A percentile compares a stretch with the other conserved stretches of the same genome.
These are phyloP conservation scores for Hyphodiscus hymeniophilus DNA, from an alignment of 495 filamentous ascomycete species.

Conservation along the genomic window DNA sequence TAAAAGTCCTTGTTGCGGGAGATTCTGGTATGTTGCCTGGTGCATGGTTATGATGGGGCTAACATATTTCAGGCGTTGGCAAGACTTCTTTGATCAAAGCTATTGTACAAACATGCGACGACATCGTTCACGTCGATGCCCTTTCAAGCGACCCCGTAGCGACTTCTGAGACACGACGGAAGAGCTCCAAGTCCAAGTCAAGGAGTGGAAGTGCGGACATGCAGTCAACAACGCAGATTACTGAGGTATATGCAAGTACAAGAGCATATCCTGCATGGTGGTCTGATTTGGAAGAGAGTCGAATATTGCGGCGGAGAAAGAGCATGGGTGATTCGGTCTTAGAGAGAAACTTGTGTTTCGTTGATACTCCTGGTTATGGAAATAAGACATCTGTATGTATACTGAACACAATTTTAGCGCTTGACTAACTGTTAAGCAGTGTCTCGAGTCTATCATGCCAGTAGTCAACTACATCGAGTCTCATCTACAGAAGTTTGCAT, in stretches of 20 bases:
- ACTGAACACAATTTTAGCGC: not conserved
- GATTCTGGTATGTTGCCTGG: constrained; percentile 54
- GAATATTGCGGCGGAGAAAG: constrained; percentile 62
- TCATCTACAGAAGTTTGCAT: constrained; percentile 57
- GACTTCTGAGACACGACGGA: constrained; percentile 20
- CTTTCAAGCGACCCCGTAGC: constrained; percentile 39
- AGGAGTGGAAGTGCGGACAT: constrained; percentile 19
- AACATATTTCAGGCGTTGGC: constrained; percentile 44
- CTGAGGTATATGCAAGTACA: constrained; percentile 88
- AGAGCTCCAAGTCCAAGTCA: constrained; percentile 28
- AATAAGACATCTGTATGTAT: constrained; percentile 47
- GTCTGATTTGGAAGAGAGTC: constrained; percentile 77
- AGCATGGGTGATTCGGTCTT: constrained; percentile 74
- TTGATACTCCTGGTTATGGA: constrained; percentile 78
- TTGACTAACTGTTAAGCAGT: constrained; percentile 29
- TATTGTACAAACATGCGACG: constrained; percentile 88
- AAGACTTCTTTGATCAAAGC: constrained; percentile 91
- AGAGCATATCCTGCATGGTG: constrained; percentile 91
- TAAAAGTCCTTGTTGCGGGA: constrained; percentile 86
- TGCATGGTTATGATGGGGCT: constrained; percentile 15
- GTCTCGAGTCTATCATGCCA: constrained; percentile 55
- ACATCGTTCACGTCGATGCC: constrained; percentile 93
- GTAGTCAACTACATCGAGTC: constrained; percentile 69
- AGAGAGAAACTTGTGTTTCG: constrained; percentile 91
- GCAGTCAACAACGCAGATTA: constrained; percentile 44